Conservation (phyloP, 176 grass and related monocot species). For the Oryza nivara region DNA sequence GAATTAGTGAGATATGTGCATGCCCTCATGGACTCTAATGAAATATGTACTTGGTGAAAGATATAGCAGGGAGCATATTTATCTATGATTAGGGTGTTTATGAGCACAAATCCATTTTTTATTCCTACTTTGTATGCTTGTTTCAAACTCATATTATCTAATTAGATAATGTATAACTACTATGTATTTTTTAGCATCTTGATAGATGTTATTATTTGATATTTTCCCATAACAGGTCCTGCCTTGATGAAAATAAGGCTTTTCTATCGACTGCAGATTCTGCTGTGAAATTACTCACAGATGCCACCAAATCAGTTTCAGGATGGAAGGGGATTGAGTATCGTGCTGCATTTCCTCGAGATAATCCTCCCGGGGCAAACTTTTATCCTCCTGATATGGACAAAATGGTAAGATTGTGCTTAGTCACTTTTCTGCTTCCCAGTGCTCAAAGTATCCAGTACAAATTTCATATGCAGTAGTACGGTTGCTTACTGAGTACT, state of each 20-base stretch:
- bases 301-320: constrained; percentile 72
- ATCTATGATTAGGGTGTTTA: neutral
- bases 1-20: neutral
- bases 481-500: constrained; percentile 1
- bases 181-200: constrained; percentile 21
- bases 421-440: neutral
- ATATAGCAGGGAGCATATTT: neutral
- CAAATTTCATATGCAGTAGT: neutral
- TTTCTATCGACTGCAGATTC: constrained; percentile 94
- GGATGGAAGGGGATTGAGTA: constrained; percentile 94
- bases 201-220: constrained; percentile 19
- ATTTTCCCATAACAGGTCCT: constrained; percentile 67
- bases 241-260: constrained; percentile 86
- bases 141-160: neutral
- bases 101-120: constrained; percentile 1
- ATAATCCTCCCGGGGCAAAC: constrained; percentile 85
- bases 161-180: constrained; percentile 19
- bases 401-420: constrained; percentile 68
- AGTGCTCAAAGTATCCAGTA: constrained; percentile 17
- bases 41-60: neutral
- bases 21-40: neutral
- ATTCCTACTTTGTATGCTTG: constrained; percentile 11
- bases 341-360: constrained; percentile 78
- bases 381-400: constrained; percentile 98
- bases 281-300: constrained; percentile 69